A percentile compares a stretch with the other conserved stretches of the same genome.
phyloP scores from a whole-genome alignment of 495 filamentous ascomycete species.

The Neurospora sp. region DNA sequence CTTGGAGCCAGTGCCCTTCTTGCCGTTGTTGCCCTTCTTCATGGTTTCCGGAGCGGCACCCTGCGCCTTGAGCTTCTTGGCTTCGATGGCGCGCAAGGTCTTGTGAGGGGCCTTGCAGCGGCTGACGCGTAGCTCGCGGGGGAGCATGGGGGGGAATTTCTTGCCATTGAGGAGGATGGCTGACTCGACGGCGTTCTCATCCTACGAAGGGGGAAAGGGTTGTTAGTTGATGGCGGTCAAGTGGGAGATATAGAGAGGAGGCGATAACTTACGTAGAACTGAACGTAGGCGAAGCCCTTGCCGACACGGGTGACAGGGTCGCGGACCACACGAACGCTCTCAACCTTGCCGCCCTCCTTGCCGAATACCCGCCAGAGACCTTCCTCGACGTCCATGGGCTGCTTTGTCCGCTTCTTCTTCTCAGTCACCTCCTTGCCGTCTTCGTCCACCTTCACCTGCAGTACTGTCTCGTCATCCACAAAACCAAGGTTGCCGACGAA shows the following conservation, averaged over 20 bases:
- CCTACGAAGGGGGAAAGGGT: conserved; percentile 31
- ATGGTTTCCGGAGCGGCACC: not conserved
- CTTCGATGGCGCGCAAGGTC: conserved; percentile 44
- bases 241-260: not conserved
- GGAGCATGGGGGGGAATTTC: conserved; percentile 86
- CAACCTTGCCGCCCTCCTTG: conserved; percentile 64
- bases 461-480: conserved; percentile 68
- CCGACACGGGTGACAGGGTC: conserved; percentile 85
- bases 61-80: conserved; percentile 11
- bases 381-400: conserved; percentile 86
- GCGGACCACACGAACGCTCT: conserved; percentile 88
- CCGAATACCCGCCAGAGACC: conserved; percentile 85
- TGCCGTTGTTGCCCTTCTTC: conserved; percentile 10
- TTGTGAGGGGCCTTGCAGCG: conserved; percentile 72
- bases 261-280: conserved; percentile 55
- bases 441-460: conserved; percentile 50
- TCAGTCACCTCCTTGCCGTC: conserved; percentile 37
- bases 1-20: conserved; percentile 12
- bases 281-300: conserved; percentile 96
- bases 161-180: conserved; percentile 80
- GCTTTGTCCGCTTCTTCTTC: conserved; percentile 52
- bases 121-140: conserved; percentile 74
- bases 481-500: conserved; percentile 97
- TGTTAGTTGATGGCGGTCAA: not conserved
- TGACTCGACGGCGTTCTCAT: conserved; percentile 76